Percentiles rank a stretch among this genome's conserved stretches.
These are phyloP conservation scores for Bacidia gigantensis DNA, from an alignment of 495 filamentous ascomycete species.

Conservation along the genomic window DNA sequence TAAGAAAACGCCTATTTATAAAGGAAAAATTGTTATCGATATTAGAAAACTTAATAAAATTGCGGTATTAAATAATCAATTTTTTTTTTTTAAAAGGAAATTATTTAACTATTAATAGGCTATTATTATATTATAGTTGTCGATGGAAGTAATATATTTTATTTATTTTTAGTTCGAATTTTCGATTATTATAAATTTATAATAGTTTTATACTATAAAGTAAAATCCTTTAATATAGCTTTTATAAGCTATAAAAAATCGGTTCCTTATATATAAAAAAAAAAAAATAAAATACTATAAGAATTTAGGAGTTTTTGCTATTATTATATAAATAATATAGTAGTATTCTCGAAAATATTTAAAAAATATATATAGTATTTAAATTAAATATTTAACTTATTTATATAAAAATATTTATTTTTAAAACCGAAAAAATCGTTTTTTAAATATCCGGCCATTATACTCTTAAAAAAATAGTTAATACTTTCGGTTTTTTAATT, in stretches of 20 bases:
- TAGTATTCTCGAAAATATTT: background rate
- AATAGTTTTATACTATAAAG: background rate
- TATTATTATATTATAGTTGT: background rate
- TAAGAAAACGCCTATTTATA: background rate
- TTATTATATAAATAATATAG: slow-evolving; percentile 3
- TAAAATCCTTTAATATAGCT: background rate
- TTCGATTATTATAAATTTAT: background rate
- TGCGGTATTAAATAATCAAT: background rate
- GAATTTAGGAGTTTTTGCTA: background rate
- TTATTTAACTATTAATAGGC: slow-evolving; percentile 1
- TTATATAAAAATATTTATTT: background rate
- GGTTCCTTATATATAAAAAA: background rate
- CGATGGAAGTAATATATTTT: slow-evolving; percentile 5
- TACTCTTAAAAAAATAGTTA: background rate
- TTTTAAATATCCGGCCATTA: background rate
- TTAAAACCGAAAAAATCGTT: background rate
- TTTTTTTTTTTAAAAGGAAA: background rate
- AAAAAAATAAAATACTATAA: slow-evolving; percentile 5
- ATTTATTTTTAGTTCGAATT: background rate
- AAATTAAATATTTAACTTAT: background rate
- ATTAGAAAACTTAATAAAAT: slow-evolving; percentile 4
- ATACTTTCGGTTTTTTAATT: background rate
- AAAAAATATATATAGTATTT: background rate
- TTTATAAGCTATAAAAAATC: slow-evolving; percentile 4
- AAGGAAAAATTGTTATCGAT: slow-evolving; percentile 7